Conservation (phyloP, 306 rosid species). For the Dryas alaskensis region DNA sequence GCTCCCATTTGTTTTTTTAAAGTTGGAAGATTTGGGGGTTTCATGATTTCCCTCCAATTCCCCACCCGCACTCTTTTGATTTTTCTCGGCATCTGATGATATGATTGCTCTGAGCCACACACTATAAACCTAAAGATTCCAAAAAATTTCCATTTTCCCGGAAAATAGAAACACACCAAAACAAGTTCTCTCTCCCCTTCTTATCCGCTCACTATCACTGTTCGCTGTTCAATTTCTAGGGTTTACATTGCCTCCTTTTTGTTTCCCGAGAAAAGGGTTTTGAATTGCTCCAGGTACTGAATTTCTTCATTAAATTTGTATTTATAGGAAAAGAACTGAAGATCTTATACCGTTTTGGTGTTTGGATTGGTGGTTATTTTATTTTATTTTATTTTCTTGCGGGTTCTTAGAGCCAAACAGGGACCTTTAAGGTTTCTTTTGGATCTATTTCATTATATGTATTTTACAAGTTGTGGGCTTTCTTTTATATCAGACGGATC, state of each 20-base stretch:
- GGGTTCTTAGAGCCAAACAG: neutral
- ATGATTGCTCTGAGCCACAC: slow-evolving; percentile 10
- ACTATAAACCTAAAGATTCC: neutral
- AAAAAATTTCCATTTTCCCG: slow-evolving; percentile 6
- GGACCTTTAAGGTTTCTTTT: neutral
- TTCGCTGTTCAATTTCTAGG: slow-evolving; percentile 12
- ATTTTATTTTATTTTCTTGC: neutral
- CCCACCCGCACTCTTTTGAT: neutral
- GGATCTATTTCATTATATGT: neutral
- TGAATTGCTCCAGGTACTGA: slow-evolving; percentile 11
- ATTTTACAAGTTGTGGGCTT: neutral
- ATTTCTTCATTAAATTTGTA: neutral
- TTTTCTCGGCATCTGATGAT: neutral
- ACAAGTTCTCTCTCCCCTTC: neutral
- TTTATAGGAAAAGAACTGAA: neutral
- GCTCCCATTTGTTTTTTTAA: slow-evolving; percentile 7
- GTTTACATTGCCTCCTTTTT: neutral
- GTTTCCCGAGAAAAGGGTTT: slow-evolving; percentile 7
- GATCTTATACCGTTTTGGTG: neutral
- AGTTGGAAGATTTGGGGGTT: neutral
- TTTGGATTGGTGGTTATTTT: neutral
- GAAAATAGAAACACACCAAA: neutral
- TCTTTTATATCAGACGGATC: neutral
- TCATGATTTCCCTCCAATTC: slow-evolving; percentile 35
- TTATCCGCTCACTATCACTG: neutral